Evolutionary conservation across 169 alveolate genomes (phyloP), one percentile per base, ranked within the genome.

Genomic region (Plasmodium billcollinsi): DNA sequence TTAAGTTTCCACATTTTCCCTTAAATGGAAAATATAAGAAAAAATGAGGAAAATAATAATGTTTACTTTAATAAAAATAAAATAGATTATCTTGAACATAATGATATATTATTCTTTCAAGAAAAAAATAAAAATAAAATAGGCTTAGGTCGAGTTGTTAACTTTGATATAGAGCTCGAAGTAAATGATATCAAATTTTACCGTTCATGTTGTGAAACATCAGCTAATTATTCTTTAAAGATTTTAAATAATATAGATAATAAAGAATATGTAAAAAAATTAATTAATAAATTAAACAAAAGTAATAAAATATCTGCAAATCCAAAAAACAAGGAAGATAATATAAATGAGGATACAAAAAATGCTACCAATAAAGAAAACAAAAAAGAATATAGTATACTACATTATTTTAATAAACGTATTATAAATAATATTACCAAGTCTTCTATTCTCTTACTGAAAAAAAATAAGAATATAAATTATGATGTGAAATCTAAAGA

Each of bases 31-130:
- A 65, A 69, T 45, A 8, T 50, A 49, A 49, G 24, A 63, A 65
- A 18, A 76, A 65, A 76, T 47, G 70, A 76, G 49, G 33, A 65
- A 49, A 70, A 65, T 14, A 11, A 15, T 61, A 21, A 56, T 65
- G 70, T 24, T 47, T 54, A 15, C 66, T 15, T 49, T n/a, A 69
- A 80, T 24, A 80, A 80, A n/a, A 54, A 56, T 33, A 50, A 80
- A 29, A 29, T 67, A 56, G 26, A 47, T 21, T 14, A n/a, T 59
- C 69, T 61, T 24, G 59, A 66, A 18, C 90, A 80, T 18, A 80
- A 80, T 67, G 90, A 80, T 50, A 58, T 80, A n/a, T 59, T 80
- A 52, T 80, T 80, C 58, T 80, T 66, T 71, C 67, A 69, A 59
- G 72, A 80, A 58, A 80, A 66, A 61, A 72, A 69, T 15, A 80